Percentiles rank a stretch among this genome's conserved stretches.
These are phyloP conservation scores for Alloascoidea hylecoeti DNA, from an alignment of 805 yeast genomes.

Conservation along the genomic window DNA sequence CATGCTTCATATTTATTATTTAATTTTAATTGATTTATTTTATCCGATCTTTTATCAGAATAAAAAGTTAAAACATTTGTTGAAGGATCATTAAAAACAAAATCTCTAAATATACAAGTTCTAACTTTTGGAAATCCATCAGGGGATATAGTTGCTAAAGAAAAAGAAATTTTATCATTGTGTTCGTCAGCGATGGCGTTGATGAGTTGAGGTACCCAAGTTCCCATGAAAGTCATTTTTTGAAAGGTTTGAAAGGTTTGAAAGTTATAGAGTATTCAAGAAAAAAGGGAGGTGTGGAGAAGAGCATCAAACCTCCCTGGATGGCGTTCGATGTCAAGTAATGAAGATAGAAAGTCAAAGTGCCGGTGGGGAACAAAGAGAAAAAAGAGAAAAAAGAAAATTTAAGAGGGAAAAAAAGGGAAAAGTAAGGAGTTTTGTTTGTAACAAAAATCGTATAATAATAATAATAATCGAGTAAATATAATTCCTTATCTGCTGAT, in stretches of 20 bases:
- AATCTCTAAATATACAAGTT: slow-evolving; percentile 54
- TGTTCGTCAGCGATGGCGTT: slow-evolving; percentile 33
- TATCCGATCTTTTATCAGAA: slow-evolving; percentile 52
- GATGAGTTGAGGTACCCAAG: slow-evolving; percentile 57
- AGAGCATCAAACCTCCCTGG: too few relatives aligned
- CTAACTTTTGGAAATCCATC: slow-evolving; percentile 41
- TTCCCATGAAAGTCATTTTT: slow-evolving; percentile 36
- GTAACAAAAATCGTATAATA: too few relatives aligned
- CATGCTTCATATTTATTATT: slow-evolving; percentile 48
- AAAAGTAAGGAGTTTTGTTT: too few relatives aligned
- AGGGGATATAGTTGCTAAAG: slow-evolving; percentile 40
- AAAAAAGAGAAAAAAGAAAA: background rate
- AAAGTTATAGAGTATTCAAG: too few relatives aligned
- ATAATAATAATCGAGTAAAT: too few relatives aligned
- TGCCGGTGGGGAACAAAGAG: background rate
- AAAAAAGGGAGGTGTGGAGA: too few relatives aligned
- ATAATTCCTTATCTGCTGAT: too few relatives aligned
- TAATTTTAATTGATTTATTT: slow-evolving; percentile 28
- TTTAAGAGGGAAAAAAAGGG: too few relatives aligned
- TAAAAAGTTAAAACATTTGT: slow-evolving; percentile 49
- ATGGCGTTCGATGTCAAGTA: too few relatives aligned
- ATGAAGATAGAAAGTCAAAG: background rate
- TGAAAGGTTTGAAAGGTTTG: too few relatives aligned
- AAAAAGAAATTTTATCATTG: slow-evolving; percentile 33
- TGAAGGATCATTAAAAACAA: slow-evolving; percentile 45